phyloP scores from a whole-genome alignment of 129 eudicot genomes.

The Pseudognaphalium luteoalbum region DNA sequence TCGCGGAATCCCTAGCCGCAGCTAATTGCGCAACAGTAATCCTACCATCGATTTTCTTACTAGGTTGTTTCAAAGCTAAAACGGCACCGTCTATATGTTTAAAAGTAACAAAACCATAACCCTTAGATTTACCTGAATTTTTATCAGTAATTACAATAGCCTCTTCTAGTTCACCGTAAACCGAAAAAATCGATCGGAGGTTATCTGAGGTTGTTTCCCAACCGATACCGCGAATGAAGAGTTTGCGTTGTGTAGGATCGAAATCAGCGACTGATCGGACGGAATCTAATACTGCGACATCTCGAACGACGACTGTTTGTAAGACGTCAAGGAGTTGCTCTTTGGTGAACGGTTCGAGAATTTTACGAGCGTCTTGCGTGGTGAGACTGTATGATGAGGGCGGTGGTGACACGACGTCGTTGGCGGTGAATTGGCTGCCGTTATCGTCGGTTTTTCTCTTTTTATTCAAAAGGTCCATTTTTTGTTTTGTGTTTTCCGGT shows the following conservation, averaged over 20 bases:
- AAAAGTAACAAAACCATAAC: constrained; percentile 86
- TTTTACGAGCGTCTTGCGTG: constrained; percentile 60
- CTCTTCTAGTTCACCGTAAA: constrained; percentile 69
- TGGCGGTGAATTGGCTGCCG: background rate
- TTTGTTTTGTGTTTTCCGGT: background rate
- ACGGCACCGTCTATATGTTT: constrained; percentile 81
- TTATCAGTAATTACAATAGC: constrained; percentile 81
- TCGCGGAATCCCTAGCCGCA: constrained; percentile 42
- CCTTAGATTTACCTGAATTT: constrained; percentile 63
- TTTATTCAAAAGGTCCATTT: background rate
- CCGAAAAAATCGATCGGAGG: constrained; percentile 54
- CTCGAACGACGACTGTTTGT: constrained; percentile 60
- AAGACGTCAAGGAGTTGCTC: constrained; percentile 64
- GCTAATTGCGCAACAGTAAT: constrained; percentile 86
- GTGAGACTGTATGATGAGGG: constrained; percentile 26
- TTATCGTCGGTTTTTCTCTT: constrained; percentile 1
- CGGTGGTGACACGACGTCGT: constrained; percentile 20
- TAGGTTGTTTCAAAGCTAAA: constrained; percentile 63
- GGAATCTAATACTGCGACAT: constrained; percentile 55
- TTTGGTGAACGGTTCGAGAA: constrained; percentile 60
- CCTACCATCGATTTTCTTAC: constrained; percentile 89
- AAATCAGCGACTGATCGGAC: constrained; percentile 68
- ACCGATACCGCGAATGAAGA: constrained; percentile 82
- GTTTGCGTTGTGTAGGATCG: constrained; percentile 68
- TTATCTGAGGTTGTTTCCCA: constrained; percentile 81